Evolutionary conservation across 1,284 basidiomycete species (phyloP), one percentile per base, ranked within the genome.

Genomic region (Flammula alnicola): DNA sequence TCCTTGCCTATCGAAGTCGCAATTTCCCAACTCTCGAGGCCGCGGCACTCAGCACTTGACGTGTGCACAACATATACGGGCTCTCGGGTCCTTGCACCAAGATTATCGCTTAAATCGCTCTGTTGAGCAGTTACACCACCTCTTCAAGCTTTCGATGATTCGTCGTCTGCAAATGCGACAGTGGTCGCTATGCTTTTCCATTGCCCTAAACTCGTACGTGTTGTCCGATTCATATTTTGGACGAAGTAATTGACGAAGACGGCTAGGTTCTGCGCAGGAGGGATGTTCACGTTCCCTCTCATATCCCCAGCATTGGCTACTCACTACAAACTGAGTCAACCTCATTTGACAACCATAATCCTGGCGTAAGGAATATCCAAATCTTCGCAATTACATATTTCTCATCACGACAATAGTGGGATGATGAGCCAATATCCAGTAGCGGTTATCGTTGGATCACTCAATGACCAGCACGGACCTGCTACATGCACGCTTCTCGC

Each of bases 291-390:
- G 44, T 90, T 91, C 62, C 86, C 88, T 12, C 71, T 91, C 8
- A 70, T 91, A 30, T 83, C 88, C 1, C 83, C 87, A 7, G 70
- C 76, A 2, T 65, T 91, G 44, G 79, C 79, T 1, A 60, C 72
- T 29, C 75, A 79, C 57, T 68, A 84, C 61, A 81, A 83, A 60
- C 72, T 91, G 41, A 79, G 79, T 4, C 89, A 91, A 63, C 81
- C 86, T 8, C 88, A 91, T 58, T 67, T 91, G 47, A 89, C 86
- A n/a, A 86, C 85, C 9, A 84, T 90, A 42, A 83, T 79, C n/a
- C 56, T 68, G 10, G 63, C 64, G 66, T 68, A 56, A 62, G 57
- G 17, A 14, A 19, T 37, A 29, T 30, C 29, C 32, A 16, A 20
- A 20, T 17, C 30, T 12, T 35, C 19, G 8, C 3, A 12, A 6